phyloP scores from a whole-genome alignment of 2,329 filamentous ascomycete genomes.

The Ophiostoma quercus region DNA sequence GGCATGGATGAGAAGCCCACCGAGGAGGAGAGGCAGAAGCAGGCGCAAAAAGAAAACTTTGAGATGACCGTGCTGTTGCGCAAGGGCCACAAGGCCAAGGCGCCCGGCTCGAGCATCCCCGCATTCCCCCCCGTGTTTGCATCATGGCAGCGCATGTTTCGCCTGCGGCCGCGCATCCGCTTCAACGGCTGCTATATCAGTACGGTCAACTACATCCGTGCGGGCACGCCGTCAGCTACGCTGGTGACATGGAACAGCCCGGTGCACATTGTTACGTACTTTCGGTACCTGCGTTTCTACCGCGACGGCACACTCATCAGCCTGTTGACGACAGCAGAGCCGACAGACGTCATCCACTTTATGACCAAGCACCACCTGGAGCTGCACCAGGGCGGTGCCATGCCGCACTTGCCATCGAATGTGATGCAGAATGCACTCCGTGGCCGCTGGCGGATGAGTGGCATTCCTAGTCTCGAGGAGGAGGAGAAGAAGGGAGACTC shows the following conservation, averaged over 20 bases:
- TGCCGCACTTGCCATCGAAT: constrained; percentile 41
- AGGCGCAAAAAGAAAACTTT: constrained; percentile 32
- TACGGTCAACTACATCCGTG: constrained; percentile 89
- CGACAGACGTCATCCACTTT: constrained; percentile 79
- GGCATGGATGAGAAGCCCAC: constrained; percentile 23
- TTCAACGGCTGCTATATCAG: constrained; percentile 97
- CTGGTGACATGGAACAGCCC: constrained; percentile 70
- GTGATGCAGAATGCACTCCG: constrained; percentile 66
- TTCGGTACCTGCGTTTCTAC: constrained; percentile 92
- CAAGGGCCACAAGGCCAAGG: constrained; percentile 39
- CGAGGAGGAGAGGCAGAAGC: constrained; percentile 27
- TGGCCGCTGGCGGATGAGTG: constrained; percentile 48
- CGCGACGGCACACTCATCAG: constrained; percentile 80
- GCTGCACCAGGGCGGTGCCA: constrained; percentile 37
- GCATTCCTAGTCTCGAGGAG: constrained; percentile 31
- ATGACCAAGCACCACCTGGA: constrained; percentile 65
- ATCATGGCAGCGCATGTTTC: constrained; percentile 68
- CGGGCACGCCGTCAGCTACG: constrained; percentile 67
- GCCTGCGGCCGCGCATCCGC: constrained; percentile 73
- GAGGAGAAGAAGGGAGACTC: constrained; percentile 23
- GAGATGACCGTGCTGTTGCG: constrained; percentile 41
- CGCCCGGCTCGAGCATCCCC: neutral
- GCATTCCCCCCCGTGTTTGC: constrained; percentile 29
- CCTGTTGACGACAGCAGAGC: constrained; percentile 74
- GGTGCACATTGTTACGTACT: constrained; percentile 95